Evolutionary conservation across 2,329 filamentous ascomycete genomes (phyloP), one percentile per base, ranked within the genome.

Genomic region (Botrytis pseudocinerea): DNA sequence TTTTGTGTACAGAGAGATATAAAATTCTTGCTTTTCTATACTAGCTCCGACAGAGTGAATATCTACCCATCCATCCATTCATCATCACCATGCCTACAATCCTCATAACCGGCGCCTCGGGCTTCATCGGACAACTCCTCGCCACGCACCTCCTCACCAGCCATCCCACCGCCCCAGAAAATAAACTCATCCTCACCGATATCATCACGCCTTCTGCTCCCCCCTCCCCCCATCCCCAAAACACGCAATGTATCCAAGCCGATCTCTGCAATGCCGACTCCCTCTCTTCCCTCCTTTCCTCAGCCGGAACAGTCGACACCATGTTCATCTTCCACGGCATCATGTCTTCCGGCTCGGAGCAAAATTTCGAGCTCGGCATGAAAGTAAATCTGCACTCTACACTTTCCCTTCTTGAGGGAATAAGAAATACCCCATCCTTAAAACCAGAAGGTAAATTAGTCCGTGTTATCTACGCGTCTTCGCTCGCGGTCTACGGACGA

Each of bases 111-210:
- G 89, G 90, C 8, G 89, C 85, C 12, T 87, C 87, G 62, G 90
- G 90, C 74, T 91, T 91, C 79, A 87, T 92, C 73, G 89, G 89
- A 78, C 89, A 91, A 79, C 84, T 87, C 62, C 84, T 91, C 38
- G 85, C 88, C 4, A 83, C 84, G 69, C 85, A 87, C 51, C 84
- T 91, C 4, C 82, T 91, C 46, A 82, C 85, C 28, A 82, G 84
- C 73, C 42, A 64, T 4, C 82, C 91, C 25, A 61, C 69, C 4
- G 46, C 69, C 6, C 80, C 85, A 2, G 82, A 85, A 71, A 82
- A 82, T 65, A 71, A 73, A 61, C 81, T 91, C 69, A 84, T 85
- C 65, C 82, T 91, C 62, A 89, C 87, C 18, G 89, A 91, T 76
- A 83, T 91, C 28, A 81, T 86, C 75, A 80, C 84, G 64, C 88